Percentiles rank a stretch among this genome's conserved stretches.
Conservation (phyloP, 2,329 filamentous ascomycete species). For the Pseudocercospora vitis region DNA sequence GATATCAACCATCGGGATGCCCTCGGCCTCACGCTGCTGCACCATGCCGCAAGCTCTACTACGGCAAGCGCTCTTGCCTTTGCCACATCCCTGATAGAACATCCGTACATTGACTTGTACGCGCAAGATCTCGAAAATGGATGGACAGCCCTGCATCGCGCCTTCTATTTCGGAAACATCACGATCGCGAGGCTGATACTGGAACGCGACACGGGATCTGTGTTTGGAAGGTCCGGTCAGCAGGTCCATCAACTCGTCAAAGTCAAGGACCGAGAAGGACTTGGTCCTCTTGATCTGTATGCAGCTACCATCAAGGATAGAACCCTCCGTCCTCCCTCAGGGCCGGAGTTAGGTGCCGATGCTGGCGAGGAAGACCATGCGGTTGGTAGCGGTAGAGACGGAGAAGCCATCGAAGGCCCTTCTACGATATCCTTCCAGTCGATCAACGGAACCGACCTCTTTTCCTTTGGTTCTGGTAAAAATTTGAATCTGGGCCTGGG, state of each 20-base stretch:
- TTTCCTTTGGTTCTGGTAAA: conserved; percentile 93
- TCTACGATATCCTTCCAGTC: conserved; percentile 30
- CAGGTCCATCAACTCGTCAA: conserved; percentile 78
- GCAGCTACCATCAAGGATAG: conserved; percentile 79
- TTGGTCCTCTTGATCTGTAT: conserved; percentile 92
- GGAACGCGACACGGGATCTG: conserved; percentile 70
- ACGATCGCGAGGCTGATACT: conserved; percentile 81
- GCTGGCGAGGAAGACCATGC: conserved; percentile 54
- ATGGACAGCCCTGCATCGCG: conserved; percentile 92
- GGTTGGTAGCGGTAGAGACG: conserved; percentile 45
- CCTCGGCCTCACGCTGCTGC: conserved; percentile 76
- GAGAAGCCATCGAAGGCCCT: not conserved
- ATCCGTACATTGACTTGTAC: conserved; percentile 82
- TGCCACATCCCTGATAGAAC: conserved; percentile 74
- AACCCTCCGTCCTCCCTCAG: conserved; percentile 52
- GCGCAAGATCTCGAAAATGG: conserved; percentile 86
- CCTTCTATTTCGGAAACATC: conserved; percentile 85
- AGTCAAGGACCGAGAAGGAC: conserved; percentile 91
- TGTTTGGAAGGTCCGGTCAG: conserved; percentile 58
- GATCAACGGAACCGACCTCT: conserved; percentile 77
- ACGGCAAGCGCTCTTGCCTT: conserved; percentile 70
- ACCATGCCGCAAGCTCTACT: conserved; percentile 78
- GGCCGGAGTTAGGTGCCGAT: conserved; percentile 35
- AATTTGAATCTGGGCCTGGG: conserved; percentile 90
- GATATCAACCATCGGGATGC: conserved; percentile 86